These are phyloP conservation scores for Musa schizocarpa DNA, from an alignment of 176 grass and related monocot genomes.

Conservation along the genomic window DNA sequence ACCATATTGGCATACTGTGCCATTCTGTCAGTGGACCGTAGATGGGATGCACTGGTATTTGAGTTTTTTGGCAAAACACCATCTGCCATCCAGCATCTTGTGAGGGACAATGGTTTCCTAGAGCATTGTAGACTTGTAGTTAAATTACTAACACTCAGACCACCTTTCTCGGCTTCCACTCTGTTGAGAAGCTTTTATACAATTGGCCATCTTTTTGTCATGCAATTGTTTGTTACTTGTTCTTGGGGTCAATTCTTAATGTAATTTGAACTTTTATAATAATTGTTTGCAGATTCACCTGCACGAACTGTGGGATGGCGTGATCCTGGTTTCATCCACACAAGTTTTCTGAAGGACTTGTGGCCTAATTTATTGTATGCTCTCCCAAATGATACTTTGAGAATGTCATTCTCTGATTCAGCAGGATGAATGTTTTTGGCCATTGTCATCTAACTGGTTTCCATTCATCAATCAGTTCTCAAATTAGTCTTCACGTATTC, in stretches of 20 bases:
- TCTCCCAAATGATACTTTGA: background rate
- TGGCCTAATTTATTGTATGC: conserved; percentile 73
- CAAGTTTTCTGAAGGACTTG: conserved; percentile 69
- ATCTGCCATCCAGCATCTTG: no score
- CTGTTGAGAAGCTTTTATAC: background rate
- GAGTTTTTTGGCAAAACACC: no score
- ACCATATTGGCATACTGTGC: no score
- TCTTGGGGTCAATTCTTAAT: background rate
- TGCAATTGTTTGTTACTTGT: background rate
- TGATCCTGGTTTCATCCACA: conserved; percentile 88
- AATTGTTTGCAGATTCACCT: conserved; percentile 51
- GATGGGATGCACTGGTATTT: no score
- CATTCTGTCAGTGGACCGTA: no score
- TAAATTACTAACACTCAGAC: background rate
- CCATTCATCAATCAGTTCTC: background rate
- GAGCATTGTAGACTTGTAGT: background rate
- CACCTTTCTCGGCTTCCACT: background rate
- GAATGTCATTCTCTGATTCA: conserved; percentile 10
- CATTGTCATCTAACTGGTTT: background rate
- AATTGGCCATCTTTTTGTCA: background rate
- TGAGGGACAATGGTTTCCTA: no score
- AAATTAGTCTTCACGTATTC: conserved; percentile 7
- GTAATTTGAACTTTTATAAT: background rate
- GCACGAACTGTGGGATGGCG: conserved; percentile 89
- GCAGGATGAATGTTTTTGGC: background rate